phyloP scores from a whole-genome alignment of 1,139 yeast genomes.

The Protomyces lactucae-debilis region DNA sequence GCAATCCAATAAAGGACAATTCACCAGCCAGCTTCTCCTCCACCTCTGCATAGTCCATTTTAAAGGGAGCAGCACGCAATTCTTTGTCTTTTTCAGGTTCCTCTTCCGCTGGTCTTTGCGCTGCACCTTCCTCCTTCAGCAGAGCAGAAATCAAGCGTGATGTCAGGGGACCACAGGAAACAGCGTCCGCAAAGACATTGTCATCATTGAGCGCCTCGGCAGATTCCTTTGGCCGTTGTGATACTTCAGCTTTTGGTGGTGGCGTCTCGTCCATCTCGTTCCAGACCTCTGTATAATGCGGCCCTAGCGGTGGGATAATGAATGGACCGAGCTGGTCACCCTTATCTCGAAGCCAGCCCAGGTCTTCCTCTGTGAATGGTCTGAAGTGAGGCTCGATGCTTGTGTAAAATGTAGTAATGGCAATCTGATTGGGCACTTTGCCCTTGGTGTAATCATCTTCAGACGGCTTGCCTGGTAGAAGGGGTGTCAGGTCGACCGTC shows the following conservation, averaged over 20 bases:
- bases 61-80: not conserved
- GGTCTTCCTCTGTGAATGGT: conserved; percentile 70
- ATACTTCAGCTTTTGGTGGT: not conserved
- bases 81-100: conserved; percentile 35
- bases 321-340: conserved; percentile 40
- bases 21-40: conserved; percentile 87
- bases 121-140: conserved; percentile 46
- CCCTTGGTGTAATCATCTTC: conserved; percentile 71
- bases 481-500: conserved; percentile 61
- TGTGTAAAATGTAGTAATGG: conserved; percentile 78
- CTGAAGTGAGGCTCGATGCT: conserved; percentile 83
- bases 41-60: conserved; percentile 65
- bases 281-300: conserved; percentile 78
- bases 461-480: conserved; percentile 85
- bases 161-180: conserved; percentile 90
- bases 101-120: conserved; percentile 38
- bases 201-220: conserved; percentile 59
- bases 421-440: conserved; percentile 89
- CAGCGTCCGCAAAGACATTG: conserved; percentile 60
- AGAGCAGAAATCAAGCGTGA: conserved; percentile 80
- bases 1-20: conserved; percentile 82
- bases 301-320: conserved; percentile 76
- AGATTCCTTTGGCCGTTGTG: conserved; percentile 44
- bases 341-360: conserved; percentile 61
- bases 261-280: conserved; percentile 59